A percentile compares a stretch with the other conserved stretches of the same genome.
Conservation (phyloP, 257 asterid species). For the Nicotiana knightiana region DNA sequence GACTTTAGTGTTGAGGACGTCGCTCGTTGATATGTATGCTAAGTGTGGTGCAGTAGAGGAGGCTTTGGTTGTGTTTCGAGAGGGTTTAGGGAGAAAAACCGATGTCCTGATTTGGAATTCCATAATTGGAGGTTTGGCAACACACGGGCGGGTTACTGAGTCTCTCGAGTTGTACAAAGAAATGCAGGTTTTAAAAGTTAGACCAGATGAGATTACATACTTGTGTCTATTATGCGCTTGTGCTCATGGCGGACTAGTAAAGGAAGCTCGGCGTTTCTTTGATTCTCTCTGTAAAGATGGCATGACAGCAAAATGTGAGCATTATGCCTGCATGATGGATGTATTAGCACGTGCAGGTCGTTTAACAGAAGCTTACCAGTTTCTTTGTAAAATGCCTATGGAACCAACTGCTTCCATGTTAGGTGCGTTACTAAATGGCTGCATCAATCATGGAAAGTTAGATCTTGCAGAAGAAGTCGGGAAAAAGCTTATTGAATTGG, state of each 20-base stretch:
- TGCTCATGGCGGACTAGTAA: constrained; percentile 70
- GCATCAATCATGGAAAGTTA: constrained; percentile 49
- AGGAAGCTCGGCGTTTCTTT: constrained; percentile 53
- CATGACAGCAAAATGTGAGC: constrained; percentile 54
- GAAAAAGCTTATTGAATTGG: constrained; percentile 50
- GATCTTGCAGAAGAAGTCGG: constrained; percentile 65
- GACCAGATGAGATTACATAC: constrained; percentile 69
- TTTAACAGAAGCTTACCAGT: constrained; percentile 39
- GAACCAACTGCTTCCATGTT: constrained; percentile 58
- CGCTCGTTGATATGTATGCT: constrained; percentile 74
- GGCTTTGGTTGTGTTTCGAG: constrained; percentile 51
- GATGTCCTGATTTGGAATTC: constrained; percentile 70
- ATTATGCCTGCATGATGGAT: constrained; percentile 76
- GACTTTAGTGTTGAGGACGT: constrained; percentile 48
- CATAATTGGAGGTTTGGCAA: constrained; percentile 76
- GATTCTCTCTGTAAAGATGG: constrained; percentile 33
- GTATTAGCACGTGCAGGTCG: constrained; percentile 76
- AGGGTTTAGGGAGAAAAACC: constrained; percentile 23
- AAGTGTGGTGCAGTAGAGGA: constrained; percentile 70
- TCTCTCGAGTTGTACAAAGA: constrained; percentile 34
- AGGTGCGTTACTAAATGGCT: constrained; percentile 69
- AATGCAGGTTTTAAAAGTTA: constrained; percentile 27
- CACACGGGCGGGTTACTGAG: constrained; percentile 48
- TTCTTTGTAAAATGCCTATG: constrained; percentile 37
- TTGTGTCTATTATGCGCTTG: constrained; percentile 64